A percentile compares a stretch with the other conserved stretches of the same genome.
Conservation (phyloP, 2,329 filamentous ascomycete genomes). For the Neurospora sp. region DNA sequence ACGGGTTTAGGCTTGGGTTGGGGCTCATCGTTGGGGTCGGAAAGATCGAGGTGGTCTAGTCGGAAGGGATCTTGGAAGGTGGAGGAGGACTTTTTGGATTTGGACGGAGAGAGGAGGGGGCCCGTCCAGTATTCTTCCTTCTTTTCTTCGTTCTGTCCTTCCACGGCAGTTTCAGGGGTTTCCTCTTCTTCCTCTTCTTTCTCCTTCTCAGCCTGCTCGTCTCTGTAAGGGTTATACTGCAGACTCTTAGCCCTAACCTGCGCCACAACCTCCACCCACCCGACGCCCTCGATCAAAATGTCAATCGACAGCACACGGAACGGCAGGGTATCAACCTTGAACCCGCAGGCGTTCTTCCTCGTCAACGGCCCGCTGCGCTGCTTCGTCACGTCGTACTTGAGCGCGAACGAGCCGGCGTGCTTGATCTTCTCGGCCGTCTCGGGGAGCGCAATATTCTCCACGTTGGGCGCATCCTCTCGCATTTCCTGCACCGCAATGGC, state of each 20-base stretch:
- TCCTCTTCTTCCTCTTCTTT: conserved; percentile 1
- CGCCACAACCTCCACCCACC: conserved; percentile 82
- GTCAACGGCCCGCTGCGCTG: conserved; percentile 66
- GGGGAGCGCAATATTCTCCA: conserved; percentile 54
- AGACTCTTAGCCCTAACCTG: conserved; percentile 61
- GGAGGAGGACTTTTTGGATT: neutral
- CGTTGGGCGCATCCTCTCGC: conserved; percentile 42
- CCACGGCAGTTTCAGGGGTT: conserved; percentile 5
- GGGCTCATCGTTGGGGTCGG: conserved; percentile 9
- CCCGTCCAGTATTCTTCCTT: neutral
- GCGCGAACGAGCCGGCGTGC: conserved; percentile 64
- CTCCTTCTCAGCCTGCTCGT: conserved; percentile 13
- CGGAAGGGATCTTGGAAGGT: neutral
- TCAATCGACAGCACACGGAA: conserved; percentile 75
- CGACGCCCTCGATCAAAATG: conserved; percentile 82
- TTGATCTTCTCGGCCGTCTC: conserved; percentile 48
- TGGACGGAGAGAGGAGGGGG: neutral
- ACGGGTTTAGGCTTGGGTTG: neutral
- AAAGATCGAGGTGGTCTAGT: conserved; percentile 22
- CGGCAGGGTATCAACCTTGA: conserved; percentile 60
- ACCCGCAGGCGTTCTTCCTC: conserved; percentile 48
- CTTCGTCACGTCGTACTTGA: conserved; percentile 78
- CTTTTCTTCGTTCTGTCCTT: conserved; percentile 1
- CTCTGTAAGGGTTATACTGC: conserved; percentile 16
- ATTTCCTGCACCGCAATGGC: conserved; percentile 64